A percentile compares a stretch with the other conserved stretches of the same genome.
These are phyloP conservation scores for Mikania micrantha DNA, from an alignment of 129 eudicot genomes.

Conservation along the genomic window DNA sequence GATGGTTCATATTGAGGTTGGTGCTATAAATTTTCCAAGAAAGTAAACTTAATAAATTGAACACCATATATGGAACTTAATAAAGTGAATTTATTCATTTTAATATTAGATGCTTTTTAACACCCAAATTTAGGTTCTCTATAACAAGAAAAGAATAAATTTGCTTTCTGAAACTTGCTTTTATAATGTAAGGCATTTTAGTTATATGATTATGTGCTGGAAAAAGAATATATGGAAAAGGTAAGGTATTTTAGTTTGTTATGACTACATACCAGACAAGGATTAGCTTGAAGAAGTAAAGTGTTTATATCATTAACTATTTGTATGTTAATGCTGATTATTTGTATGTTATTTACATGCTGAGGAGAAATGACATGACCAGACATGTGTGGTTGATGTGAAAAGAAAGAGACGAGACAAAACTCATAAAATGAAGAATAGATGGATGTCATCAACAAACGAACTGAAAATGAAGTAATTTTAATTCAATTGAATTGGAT, in stretches of 20 bases:
- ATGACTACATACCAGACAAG: neutral
- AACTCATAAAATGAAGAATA: neutral
- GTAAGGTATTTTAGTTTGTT: neutral
- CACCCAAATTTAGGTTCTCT: neutral
- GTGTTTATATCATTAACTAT: conserved; percentile 3
- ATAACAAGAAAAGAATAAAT: neutral
- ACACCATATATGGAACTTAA: conserved; percentile 2
- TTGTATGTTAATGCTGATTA: no score
- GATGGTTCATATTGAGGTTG: neutral
- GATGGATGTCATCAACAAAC: neutral
- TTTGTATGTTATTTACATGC: neutral
- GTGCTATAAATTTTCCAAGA: neutral
- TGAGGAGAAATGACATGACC: neutral
- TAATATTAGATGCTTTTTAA: neutral
- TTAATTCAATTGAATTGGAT: neutral
- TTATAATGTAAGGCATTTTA: neutral
- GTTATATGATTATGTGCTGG: neutral
- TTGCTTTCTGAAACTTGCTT: neutral
- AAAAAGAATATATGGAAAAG: neutral
- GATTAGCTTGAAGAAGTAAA: neutral
- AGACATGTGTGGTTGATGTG: neutral
- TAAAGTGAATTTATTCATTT: conserved; percentile 3
- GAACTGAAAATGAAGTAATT: neutral
- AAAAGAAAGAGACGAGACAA: neutral
- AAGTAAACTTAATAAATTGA: neutral